Conservation (phyloP, 352 stramenopile species). For the Phytophthora niederhauseri region DNA sequence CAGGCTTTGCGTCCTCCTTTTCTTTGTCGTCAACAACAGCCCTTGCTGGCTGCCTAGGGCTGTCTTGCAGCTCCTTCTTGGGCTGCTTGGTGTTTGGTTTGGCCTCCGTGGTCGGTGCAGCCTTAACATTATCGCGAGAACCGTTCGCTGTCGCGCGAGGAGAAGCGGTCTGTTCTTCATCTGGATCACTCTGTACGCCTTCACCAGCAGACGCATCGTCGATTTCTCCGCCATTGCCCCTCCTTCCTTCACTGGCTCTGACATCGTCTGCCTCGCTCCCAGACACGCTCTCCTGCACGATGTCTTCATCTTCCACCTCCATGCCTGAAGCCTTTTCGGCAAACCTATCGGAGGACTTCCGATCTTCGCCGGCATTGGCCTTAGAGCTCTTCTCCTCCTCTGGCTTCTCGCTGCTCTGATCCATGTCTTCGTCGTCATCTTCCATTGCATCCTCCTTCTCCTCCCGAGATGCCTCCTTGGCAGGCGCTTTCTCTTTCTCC, state of each 20-base stretch:
- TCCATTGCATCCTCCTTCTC: conserved; percentile 30
- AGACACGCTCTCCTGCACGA: conserved; percentile 19
- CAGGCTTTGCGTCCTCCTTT: conserved; percentile 8
- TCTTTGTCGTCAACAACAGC: conserved; percentile 11
- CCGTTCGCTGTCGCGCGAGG: conserved; percentile 1
- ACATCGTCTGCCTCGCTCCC: conserved; percentile 7
- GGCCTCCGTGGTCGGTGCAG: not conserved
- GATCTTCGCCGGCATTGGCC: not conserved
- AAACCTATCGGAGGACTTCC: not conserved
- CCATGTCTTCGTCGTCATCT: conserved; percentile 26
- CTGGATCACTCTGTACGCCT: conserved; percentile 2
- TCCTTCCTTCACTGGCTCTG: conserved; percentile 2
- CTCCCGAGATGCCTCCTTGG: conserved; percentile 17
- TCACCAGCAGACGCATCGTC: not conserved
- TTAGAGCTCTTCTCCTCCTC: conserved; percentile 6
- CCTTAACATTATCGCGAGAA: not conserved
- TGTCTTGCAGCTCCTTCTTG: conserved; percentile 17
- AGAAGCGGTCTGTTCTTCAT: conserved; percentile 11
- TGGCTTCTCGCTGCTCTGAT: conserved; percentile 1
- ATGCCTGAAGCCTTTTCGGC: conserved; percentile 9
- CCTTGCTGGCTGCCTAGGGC: not conserved
- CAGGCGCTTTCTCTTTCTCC: conserved; percentile 9
- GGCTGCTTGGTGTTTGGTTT: not conserved
- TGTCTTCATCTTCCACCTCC: conserved; percentile 28
- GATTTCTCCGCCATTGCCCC: conserved; percentile 5